Evolutionary conservation across 768 basidiomycete species (phyloP).

Genomic region (Panaeolus papilionaceus): DNA sequence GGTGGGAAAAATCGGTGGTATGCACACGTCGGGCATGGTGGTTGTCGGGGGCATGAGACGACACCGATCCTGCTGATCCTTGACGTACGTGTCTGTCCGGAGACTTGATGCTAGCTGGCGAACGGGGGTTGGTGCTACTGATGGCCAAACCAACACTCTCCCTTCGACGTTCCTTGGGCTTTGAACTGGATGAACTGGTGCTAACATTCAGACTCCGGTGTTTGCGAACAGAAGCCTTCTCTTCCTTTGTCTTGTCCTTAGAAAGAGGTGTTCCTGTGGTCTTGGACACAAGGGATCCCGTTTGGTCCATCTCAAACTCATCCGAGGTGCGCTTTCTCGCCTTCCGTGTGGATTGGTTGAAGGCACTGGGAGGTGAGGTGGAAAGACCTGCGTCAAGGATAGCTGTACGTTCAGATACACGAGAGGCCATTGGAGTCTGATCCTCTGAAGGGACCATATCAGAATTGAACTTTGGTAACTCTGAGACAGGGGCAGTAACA

Average conservation of each 20-base stretch:
- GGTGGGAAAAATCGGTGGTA: slow-evolving; percentile 83
- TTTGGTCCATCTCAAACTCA: slow-evolving; percentile 82
- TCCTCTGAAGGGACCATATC: slow-evolving; percentile 27
- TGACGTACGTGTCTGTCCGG: slow-evolving; percentile 65
- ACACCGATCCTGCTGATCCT: slow-evolving; percentile 71
- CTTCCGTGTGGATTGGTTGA: slow-evolving; percentile 55
- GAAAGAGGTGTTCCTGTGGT: slow-evolving; percentile 38
- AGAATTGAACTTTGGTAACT: slow-evolving; percentile 40
- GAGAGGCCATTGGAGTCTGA: slow-evolving; percentile 35
- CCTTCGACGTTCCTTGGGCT: slow-evolving; percentile 59
- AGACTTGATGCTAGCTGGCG: slow-evolving; percentile 37
- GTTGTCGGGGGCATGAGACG: slow-evolving; percentile 60
- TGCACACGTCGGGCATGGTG: slow-evolving; percentile 64
- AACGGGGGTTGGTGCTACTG: slow-evolving; percentile 42
- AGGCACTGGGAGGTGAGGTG: slow-evolving; percentile 72
- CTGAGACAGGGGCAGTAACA: slow-evolving; percentile 34
- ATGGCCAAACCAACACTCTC: slow-evolving; percentile 56
- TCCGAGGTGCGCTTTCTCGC: slow-evolving; percentile 81
- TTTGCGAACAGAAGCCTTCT: slow-evolving; percentile 59
- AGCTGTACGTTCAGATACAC: slow-evolving; percentile 39
- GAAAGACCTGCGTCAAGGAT: slow-evolving; percentile 34
- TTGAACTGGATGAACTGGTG: slow-evolving; percentile 45
- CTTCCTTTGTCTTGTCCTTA: slow-evolving; percentile 59
- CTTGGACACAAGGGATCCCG: slow-evolving; percentile 65
- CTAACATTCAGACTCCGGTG: slow-evolving; percentile 74